Percentiles rank a stretch among this genome's conserved stretches.
These are phyloP conservation scores for Ophiostoma sp. DNA, from an alignment of 2,329 filamentous ascomycete genomes.

Conservation along the genomic window DNA sequence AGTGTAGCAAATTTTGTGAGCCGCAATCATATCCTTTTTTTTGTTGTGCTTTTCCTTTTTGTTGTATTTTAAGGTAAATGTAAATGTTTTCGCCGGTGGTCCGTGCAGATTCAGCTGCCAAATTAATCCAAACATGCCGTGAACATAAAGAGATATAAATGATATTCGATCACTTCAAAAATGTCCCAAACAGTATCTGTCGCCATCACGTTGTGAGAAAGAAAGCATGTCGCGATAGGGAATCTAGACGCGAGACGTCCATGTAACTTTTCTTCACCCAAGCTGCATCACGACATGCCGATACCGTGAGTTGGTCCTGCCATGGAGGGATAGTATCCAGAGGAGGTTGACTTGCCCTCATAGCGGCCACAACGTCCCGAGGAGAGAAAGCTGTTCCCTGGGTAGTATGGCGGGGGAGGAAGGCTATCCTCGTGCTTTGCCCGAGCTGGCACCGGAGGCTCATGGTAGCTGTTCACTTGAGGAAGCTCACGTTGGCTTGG, in stretches of 20 bases:
- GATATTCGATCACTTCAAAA: neutral
- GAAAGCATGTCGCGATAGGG: neutral
- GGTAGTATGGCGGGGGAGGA: conserved; percentile 42
- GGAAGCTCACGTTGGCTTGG: conserved; percentile 32
- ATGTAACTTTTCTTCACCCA: too few species aligned
- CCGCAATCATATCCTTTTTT: neutral
- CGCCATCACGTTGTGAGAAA: neutral
- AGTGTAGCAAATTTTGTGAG: neutral
- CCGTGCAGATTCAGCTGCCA: neutral
- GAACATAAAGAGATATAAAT: neutral
- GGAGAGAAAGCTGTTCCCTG: conserved; percentile 37
- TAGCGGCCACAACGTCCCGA: conserved; percentile 45
- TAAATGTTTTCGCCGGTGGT: neutral
- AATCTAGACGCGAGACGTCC: too few species aligned
- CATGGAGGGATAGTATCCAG: conserved; percentile 50
- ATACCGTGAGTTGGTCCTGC: conserved; percentile 43
- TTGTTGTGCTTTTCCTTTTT: neutral
- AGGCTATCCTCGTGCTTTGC: conserved; percentile 42
- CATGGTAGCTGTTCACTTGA: conserved; percentile 29
- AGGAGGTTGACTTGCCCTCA: conserved; percentile 48
- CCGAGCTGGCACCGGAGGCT: conserved; percentile 33
- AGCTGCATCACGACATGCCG: conserved; percentile 37
- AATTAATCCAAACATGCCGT: neutral
- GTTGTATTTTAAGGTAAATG: too few species aligned
- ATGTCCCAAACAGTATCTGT: too few species aligned